phyloP scores from a whole-genome alignment of 805 yeast genomes.

The Metahyphopichia silvanorum region DNA sequence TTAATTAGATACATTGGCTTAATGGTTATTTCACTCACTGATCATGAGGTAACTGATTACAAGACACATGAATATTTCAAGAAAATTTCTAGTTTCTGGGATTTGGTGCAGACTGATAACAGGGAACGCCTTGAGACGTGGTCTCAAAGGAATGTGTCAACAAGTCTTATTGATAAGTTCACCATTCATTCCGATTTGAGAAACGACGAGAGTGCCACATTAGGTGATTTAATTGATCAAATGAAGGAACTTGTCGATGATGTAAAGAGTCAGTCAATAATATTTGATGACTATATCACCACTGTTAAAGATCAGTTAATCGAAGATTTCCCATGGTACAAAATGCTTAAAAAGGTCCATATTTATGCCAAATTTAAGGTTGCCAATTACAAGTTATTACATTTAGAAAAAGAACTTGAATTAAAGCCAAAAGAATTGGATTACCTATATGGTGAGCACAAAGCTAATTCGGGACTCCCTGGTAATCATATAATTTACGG shows the following conservation, averaged over 20 bases:
- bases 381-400: constrained; percentile 50
- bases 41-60: constrained; percentile 35
- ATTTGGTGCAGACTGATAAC: constrained; percentile 12
- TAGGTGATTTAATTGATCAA: constrained; percentile 10
- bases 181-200: constrained; percentile 18
- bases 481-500: constrained; percentile 21
- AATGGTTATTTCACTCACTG: constrained; percentile 31
- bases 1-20: constrained; percentile 36
- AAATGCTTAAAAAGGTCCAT: constrained; percentile 53
- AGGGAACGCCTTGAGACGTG: constrained; percentile 13
- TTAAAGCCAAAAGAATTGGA: constrained; percentile 15
- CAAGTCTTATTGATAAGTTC: constrained; percentile 14
- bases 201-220: constrained; percentile 2
- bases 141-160: constrained; percentile 15
- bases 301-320: constrained; percentile 49
- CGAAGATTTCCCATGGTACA: constrained; percentile 79
- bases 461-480: constrained; percentile 1
- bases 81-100: constrained; percentile 13
- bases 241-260: constrained; percentile 10
- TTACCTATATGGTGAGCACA: constrained; percentile 7
- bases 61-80: constrained; percentile 19
- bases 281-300: constrained; percentile 47
- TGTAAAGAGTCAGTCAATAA: constrained; percentile 20
- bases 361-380: constrained; percentile 56
- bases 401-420: constrained; percentile 27